phyloP scores from a whole-genome alignment of 1,284 basidiomycete species.

The Spongiforma sp. region DNA sequence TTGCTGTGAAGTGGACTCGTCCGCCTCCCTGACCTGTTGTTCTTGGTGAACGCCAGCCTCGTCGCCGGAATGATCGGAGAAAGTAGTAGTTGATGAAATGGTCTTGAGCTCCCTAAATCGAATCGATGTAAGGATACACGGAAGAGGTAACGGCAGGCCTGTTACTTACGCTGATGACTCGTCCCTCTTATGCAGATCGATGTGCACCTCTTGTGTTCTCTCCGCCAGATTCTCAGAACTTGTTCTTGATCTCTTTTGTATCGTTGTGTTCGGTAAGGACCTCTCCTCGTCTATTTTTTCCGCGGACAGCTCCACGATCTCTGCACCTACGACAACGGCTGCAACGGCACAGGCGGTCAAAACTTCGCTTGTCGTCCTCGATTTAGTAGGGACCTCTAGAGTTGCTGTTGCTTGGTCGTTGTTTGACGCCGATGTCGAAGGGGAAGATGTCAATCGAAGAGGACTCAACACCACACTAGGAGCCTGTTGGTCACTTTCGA shows the following conservation, averaged over 20 bases:
- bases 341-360: not conserved
- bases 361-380: not conserved
- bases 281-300: not conserved
- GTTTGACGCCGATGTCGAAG: not conserved
- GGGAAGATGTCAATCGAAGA: not conserved
- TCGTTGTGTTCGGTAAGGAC: no score
- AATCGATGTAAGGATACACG: not conserved
- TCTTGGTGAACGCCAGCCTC: no score
- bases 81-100: not conserved
- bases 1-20: no score
- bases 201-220: not conserved
- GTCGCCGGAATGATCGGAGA: no score
- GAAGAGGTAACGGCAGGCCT: not conserved
- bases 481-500: not conserved
- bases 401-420: not conserved
- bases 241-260: no score
- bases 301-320: not conserved
- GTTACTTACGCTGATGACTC: slow-evolving; percentile 13
- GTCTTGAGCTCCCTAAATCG: slow-evolving; percentile 6
- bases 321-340: not conserved
- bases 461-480: not conserved
- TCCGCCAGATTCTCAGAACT: not conserved
- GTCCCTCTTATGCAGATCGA: slow-evolving; percentile 1
- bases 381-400: not conserved
- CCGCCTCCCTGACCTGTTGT: no score